phyloP scores from a whole-genome alignment of 345 rosid species.

The Brassica incana region DNA sequence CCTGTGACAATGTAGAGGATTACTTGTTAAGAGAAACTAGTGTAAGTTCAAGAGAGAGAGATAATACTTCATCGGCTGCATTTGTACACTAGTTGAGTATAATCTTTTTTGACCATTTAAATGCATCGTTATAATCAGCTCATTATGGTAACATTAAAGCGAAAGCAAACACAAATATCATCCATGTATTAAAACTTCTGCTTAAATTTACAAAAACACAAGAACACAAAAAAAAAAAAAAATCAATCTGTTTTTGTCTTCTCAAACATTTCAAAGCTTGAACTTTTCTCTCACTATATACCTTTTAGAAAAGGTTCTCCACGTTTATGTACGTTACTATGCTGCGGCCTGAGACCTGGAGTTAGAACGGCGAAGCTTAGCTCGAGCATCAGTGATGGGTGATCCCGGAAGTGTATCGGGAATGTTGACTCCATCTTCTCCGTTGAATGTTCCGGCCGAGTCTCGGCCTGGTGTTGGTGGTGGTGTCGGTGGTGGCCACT shows the following conservation, averaged over 20 bases:
- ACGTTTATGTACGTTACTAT: slow-evolving; percentile 34
- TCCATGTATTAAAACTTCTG: slow-evolving; percentile 33
- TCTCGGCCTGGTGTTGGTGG: slow-evolving; percentile 39
- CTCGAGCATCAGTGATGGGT: slow-evolving; percentile 42
- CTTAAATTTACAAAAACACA: slow-evolving; percentile 34
- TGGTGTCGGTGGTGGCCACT: slow-evolving; percentile 40
- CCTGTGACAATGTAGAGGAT: slow-evolving; percentile 29
- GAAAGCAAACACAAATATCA: slow-evolving; percentile 10
- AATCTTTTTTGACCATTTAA: slow-evolving; percentile 25
- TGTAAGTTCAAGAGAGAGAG: slow-evolving; percentile 30
- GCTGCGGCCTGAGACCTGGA: slow-evolving; percentile 32
- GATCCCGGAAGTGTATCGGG: slow-evolving; percentile 35
- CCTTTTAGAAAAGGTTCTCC: background rate
- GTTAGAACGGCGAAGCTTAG: slow-evolving; percentile 50
- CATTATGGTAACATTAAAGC: background rate
- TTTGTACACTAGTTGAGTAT: slow-evolving; percentile 21
- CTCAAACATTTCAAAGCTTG: slow-evolving; percentile 22
- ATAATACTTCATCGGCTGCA: slow-evolving; percentile 28
- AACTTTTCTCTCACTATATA: slow-evolving; percentile 19
- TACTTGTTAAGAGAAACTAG: slow-evolving; percentile 13
- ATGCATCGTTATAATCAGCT: slow-evolving; percentile 4
- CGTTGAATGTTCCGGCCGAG: slow-evolving; percentile 30
- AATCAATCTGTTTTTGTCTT: slow-evolving; percentile 11
- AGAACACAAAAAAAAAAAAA: background rate
- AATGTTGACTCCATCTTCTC: slow-evolving; percentile 23